Evolutionary conservation across 306 rosid genomes (phyloP).

Genomic region (Lablab purpureus): DNA sequence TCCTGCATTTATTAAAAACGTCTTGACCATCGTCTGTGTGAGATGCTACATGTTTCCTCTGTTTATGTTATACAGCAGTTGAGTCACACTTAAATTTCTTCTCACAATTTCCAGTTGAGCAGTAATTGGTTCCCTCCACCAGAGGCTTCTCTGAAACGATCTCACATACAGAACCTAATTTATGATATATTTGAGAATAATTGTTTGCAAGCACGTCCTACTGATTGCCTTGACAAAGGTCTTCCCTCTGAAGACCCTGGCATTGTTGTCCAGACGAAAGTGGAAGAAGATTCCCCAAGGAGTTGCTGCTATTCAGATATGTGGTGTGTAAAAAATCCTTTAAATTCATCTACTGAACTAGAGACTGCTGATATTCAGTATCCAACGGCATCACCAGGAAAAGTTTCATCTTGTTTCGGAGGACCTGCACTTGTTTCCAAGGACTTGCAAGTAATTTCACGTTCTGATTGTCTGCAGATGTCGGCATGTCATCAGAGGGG

Average conservation of each 20-base stretch:
- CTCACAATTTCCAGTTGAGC: slow-evolving; percentile 56
- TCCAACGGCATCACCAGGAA: slow-evolving; percentile 41
- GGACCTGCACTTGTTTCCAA: slow-evolving; percentile 44
- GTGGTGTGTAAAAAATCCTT: slow-evolving; percentile 38
- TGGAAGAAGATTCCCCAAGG: slow-evolving; percentile 40
- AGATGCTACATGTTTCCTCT: slow-evolving; percentile 7
- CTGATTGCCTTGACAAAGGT: slow-evolving; percentile 48
- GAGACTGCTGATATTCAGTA: slow-evolving; percentile 43
- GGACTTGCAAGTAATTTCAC: slow-evolving; percentile 39
- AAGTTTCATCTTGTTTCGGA: slow-evolving; percentile 40
- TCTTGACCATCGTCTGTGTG: neutral
- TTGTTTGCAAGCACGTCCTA: slow-evolving; percentile 42
- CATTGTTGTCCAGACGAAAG: slow-evolving; percentile 44
- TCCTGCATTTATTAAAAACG: neutral
- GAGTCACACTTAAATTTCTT: slow-evolving; percentile 38
- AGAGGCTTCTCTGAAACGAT: slow-evolving; percentile 79
- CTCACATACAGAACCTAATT: slow-evolving; percentile 58
- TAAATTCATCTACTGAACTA: slow-evolving; percentile 41
- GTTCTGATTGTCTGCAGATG: slow-evolving; percentile 49
- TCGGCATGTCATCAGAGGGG: slow-evolving; percentile 37
- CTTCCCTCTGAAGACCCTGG: slow-evolving; percentile 39
- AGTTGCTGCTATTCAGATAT: slow-evolving; percentile 35
- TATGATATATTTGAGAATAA: slow-evolving; percentile 55
- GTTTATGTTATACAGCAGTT: slow-evolving; percentile 18
- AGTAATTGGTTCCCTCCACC: slow-evolving; percentile 70